Base-by-base conservation (phyloP, 345 rosid genomes). In the Boechera stricta region DNA sequence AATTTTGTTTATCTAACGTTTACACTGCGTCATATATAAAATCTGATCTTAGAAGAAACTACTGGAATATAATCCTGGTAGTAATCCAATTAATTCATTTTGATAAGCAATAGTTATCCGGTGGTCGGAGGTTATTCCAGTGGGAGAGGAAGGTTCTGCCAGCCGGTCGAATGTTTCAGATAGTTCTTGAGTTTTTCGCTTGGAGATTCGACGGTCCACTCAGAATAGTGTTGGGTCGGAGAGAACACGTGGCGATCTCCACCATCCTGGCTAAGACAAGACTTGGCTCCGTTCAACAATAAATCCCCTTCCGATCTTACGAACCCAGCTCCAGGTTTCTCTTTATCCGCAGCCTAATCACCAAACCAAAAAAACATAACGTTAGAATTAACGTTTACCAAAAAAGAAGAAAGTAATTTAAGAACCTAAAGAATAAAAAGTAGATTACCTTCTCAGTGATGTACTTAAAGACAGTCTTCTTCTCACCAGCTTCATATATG, bases 401-500 rank as follows among this genome's bases (percentile, higher is more conserved):
- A 29, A n/a, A 65, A 47, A 1, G 15, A 67, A 51, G 45, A 49
- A 33, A 21, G 24, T 63, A 38, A 60, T 10, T 10, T 58, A 35
- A 59, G 64, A 59, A 16, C 45, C 41, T 29, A 29, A 11, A 12
- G 26, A 64, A 42, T 26, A 52, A 5, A 74, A 8, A 9, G 15
- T 35, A 36, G n/a, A 63, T 71, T 63, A 84, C 98, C 94, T 91
- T 93, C 78, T 93, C 97, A 5, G 75, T 84, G n/a, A 86, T 85
- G 77, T 93, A 93, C 81, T 93, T 96, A 58, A 93, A 93, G 10
- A 96, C 95, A 41, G 85, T 81, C 87, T 93, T 93, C 85, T 93
- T 96, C 80, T 87, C 85, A 31, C 90, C 92, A 57, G 96, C 98
- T 87, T 96, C 98, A 75, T 96, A 93, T 79, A 93, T 88, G 84